Percentiles rank a stretch among this genome's conserved stretches.
phyloP scores from a whole-genome alignment of 2,329 filamentous ascomycete genomes.

The Pseudocercospora crystallina region DNA sequence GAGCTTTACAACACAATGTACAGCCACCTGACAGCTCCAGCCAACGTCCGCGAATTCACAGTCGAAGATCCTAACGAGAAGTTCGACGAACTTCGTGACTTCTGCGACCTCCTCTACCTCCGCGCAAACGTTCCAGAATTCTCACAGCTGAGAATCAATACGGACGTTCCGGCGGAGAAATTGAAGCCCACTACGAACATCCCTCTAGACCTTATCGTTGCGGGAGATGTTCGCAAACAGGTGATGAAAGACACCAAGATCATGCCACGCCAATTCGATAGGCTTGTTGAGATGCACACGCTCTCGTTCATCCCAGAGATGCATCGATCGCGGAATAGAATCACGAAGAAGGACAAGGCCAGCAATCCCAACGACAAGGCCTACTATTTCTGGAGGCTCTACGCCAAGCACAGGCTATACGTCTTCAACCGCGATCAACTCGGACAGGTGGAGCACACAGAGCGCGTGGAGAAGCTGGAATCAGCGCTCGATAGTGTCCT shows the following conservation, averaged over 20 bases:
- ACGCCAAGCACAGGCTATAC: slow-evolving; percentile 76
- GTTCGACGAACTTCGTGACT: slow-evolving; percentile 77
- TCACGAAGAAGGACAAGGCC: slow-evolving; percentile 45
- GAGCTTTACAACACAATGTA: slow-evolving; percentile 81
- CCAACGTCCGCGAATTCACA: slow-evolving; percentile 75
- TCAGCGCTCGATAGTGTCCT: slow-evolving; percentile 68
- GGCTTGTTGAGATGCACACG: slow-evolving; percentile 74
- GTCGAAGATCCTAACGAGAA: slow-evolving; percentile 91
- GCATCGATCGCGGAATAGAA: slow-evolving; percentile 50
- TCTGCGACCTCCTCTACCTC: slow-evolving; percentile 68
- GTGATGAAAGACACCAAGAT: slow-evolving; percentile 69
- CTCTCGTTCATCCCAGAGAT: slow-evolving; percentile 55
- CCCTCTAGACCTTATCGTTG: slow-evolving; percentile 58
- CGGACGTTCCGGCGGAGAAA: slow-evolving; percentile 46
- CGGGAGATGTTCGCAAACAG: slow-evolving; percentile 52
- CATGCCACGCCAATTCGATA: slow-evolving; percentile 70
- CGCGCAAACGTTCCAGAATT: slow-evolving; percentile 46
- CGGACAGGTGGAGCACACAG: slow-evolving; percentile 65
- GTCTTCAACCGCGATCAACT: slow-evolving; percentile 71
- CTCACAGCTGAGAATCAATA: slow-evolving; percentile 49
- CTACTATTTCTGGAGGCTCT: slow-evolving; percentile 70
- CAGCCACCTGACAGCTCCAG: slow-evolving; percentile 61
- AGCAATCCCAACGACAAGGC: slow-evolving; percentile 60
- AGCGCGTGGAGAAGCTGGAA: slow-evolving; percentile 71
- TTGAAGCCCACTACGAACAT: slow-evolving; percentile 55